Percentiles rank a stretch among this genome's conserved stretches.
phyloP scores from a whole-genome alignment of 2,329 filamentous ascomycete species.

The Thelonectria rubi region DNA sequence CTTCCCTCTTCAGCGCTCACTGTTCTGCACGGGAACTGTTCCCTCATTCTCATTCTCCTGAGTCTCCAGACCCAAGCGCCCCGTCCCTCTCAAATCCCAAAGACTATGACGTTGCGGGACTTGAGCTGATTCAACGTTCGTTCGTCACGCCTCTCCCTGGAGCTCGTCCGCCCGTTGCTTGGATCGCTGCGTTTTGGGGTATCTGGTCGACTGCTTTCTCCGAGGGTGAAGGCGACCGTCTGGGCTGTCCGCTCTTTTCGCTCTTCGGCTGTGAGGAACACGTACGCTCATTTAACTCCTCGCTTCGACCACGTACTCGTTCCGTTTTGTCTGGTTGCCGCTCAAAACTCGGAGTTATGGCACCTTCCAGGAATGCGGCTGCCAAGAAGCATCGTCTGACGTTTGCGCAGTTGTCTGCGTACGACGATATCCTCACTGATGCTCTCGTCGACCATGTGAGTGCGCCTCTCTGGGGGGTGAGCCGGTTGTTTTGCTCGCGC shows the following conservation, averaged over 20 bases:
- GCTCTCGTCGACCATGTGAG: slow-evolving; percentile 93
- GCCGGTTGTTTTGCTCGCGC: slow-evolving; percentile 13
- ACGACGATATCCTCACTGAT: slow-evolving; percentile 96
- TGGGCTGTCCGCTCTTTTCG: slow-evolving; percentile 29
- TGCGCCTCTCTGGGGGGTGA: slow-evolving; percentile 36
- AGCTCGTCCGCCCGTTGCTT: slow-evolving; percentile 5
- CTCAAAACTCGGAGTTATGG: slow-evolving; percentile 42
- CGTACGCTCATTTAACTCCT: slow-evolving; percentile 36
- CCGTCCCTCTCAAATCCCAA: slow-evolving; percentile 25
- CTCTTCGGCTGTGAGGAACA: slow-evolving; percentile 27
- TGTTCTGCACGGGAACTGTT: not conserved
- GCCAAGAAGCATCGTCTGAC: slow-evolving; percentile 78
- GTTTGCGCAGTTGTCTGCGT: slow-evolving; percentile 85
- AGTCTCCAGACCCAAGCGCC: slow-evolving; percentile 15
- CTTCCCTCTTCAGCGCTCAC: not conserved
- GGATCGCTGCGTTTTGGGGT: slow-evolving; percentile 18
- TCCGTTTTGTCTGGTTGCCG: slow-evolving; percentile 1
- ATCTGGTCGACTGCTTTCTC: slow-evolving; percentile 6
- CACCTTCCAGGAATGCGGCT: slow-evolving; percentile 47
- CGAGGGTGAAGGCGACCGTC: slow-evolving; percentile 15
- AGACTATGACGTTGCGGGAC: slow-evolving; percentile 42
- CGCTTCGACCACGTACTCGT: slow-evolving; percentile 15
- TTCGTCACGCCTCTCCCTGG: slow-evolving; percentile 28
- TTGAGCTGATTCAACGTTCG: slow-evolving; percentile 39
- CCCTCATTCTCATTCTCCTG: slow-evolving; percentile 4